Percentiles rank a stretch among this genome's conserved stretches.
phyloP scores from a whole-genome alignment of 2,329 filamentous ascomycete species.

The Myriosclerotinia scirpicola region DNA sequence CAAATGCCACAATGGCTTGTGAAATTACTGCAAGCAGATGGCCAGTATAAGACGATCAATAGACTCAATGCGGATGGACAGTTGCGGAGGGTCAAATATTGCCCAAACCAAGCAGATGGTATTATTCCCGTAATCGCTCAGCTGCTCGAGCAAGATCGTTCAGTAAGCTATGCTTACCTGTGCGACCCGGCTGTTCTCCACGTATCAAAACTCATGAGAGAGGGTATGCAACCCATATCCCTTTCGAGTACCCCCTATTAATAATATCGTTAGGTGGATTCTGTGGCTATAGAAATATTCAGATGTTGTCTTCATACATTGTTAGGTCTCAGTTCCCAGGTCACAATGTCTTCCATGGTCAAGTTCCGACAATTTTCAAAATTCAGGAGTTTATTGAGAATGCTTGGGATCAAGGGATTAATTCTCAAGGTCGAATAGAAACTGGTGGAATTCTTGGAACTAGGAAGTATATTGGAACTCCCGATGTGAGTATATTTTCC shows the following conservation, averaged over 20 bases:
- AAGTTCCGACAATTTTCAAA: constrained; percentile 72
- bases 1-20: constrained; percentile 72
- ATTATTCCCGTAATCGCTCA: constrained; percentile 63
- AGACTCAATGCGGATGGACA: constrained; percentile 47
- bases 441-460: constrained; percentile 87
- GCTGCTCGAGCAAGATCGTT: constrained; percentile 63
- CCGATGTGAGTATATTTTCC: constrained; percentile 59
- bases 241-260: constrained; percentile 10
- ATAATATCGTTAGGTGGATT: constrained; percentile 64
- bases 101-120: constrained; percentile 51
- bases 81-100: constrained; percentile 44
- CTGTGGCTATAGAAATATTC: constrained; percentile 93
- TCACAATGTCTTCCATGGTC: constrained; percentile 56
- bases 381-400: constrained; percentile 84
- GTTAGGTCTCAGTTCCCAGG: constrained; percentile 58
- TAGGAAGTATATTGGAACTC: constrained; percentile 92
- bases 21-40: constrained; percentile 58
- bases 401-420: constrained; percentile 86
- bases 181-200: constrained; percentile 76
- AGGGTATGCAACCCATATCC: constrained; percentile 53
- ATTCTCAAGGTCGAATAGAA: constrained; percentile 69
- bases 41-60: constrained; percentile 56
- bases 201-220: constrained; percentile 75
- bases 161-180: constrained; percentile 71
- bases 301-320: constrained; percentile 84